phyloP scores from a whole-genome alignment of 2,329 filamentous ascomycete genomes.

The Aureobasidium leucospermi region DNA sequence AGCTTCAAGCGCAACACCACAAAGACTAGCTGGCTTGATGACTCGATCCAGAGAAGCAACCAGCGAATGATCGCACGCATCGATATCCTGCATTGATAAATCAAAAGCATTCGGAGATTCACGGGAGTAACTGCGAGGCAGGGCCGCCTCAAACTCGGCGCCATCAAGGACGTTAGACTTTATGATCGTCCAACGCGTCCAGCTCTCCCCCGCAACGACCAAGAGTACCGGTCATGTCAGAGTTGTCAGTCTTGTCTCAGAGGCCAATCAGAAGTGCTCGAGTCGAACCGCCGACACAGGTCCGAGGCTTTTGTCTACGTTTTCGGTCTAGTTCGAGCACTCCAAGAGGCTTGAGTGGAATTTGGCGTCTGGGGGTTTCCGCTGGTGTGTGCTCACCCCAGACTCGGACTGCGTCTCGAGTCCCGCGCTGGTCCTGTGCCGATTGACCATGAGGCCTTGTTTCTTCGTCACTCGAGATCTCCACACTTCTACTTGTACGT shows the following conservation, averaged over 20 bases:
- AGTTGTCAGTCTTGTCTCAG: neutral
- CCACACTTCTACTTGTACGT: neutral
- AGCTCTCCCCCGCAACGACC: slow-evolving; percentile 3
- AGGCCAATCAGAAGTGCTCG: neutral
- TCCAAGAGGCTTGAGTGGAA: slow-evolving; percentile 4
- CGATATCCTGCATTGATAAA: neutral
- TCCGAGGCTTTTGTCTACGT: slow-evolving; percentile 11
- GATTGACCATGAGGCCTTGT: neutral
- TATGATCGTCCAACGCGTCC: slow-evolving; percentile 5
- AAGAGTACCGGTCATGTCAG: slow-evolving; percentile 9
- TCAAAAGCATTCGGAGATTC: slow-evolving; percentile 3
- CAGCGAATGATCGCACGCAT: neutral
- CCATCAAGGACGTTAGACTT: neutral
- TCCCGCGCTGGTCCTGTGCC: neutral
- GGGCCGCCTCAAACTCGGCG: slow-evolving; percentile 12
- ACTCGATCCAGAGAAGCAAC: neutral
- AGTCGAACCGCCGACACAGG: slow-evolving; percentile 6
- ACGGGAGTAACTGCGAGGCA: slow-evolving; percentile 11
- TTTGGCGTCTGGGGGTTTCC: slow-evolving; percentile 13
- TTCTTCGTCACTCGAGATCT: slow-evolving; percentile 6
- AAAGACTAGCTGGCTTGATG: neutral
- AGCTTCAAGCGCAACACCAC: neutral
- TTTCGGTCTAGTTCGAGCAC: neutral
- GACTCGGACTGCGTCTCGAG: slow-evolving; percentile 8
- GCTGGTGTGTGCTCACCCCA: slow-evolving; percentile 6